These are phyloP conservation scores for Talaromyces marneffei DNA, from an alignment of 2,329 filamentous ascomycete species.

Conservation along the genomic window DNA sequence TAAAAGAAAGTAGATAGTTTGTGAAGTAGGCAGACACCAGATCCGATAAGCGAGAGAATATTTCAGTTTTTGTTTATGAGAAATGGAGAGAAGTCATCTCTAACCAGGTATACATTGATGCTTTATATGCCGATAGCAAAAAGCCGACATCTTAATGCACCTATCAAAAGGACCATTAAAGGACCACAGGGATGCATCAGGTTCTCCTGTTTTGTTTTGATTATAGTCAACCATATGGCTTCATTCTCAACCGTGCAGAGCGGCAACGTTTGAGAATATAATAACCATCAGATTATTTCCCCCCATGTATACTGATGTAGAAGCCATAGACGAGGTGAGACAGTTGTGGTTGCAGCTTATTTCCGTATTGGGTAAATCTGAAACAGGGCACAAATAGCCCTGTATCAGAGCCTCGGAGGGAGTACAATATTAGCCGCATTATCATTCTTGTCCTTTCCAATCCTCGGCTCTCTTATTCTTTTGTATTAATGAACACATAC, in stretches of 20 bases:
- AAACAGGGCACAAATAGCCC: neutral
- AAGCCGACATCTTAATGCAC: neutral
- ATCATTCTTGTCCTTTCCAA: neutral
- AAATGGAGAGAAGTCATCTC: neutral
- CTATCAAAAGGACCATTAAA: neutral
- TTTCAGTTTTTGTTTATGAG: neutral
- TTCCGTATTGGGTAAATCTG: slow-evolving; percentile 1
- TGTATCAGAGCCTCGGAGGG: neutral
- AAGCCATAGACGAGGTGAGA: neutral
- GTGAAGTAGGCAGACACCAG: neutral
- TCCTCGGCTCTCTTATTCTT: too few species aligned
- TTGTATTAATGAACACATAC: too few species aligned
- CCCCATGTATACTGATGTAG: neutral
- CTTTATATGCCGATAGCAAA: neutral
- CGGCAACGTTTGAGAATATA: neutral
- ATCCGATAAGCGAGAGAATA: neutral
- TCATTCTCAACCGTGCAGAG: too few species aligned
- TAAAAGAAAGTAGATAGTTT: neutral
- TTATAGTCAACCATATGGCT: neutral
- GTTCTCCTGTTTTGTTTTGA: neutral
- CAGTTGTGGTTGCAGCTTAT: slow-evolving; percentile 2
- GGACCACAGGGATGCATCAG: neutral
- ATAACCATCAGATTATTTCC: neutral
- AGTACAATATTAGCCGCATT: neutral
- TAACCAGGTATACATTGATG: neutral